phyloP scores from a whole-genome alignment of 257 asterid genomes.

The Cruciata laevipes region DNA sequence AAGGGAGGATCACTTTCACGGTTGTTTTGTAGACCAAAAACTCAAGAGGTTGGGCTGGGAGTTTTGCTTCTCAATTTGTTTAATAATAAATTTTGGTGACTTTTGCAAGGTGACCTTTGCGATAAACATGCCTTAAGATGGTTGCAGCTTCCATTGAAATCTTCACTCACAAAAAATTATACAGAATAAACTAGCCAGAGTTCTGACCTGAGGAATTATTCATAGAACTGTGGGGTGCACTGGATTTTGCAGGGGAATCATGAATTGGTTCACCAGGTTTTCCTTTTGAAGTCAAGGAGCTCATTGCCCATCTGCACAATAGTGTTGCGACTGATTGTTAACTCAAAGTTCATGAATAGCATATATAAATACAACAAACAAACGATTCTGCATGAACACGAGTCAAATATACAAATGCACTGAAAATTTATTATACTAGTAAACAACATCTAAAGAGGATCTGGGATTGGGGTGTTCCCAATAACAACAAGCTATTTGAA shows the following conservation, averaged over 20 bases:
- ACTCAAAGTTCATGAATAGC: constrained; percentile 7
- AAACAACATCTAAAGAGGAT: not conserved
- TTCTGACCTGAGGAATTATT: constrained; percentile 56
- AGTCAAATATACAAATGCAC: not conserved
- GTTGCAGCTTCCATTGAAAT: not conserved
- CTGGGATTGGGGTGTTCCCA: not conserved
- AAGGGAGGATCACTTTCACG: too few relatives aligned
- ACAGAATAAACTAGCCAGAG: constrained; percentile 3
- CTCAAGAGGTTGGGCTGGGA: too few relatives aligned
- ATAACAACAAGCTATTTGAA: not conserved
- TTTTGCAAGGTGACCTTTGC: too few relatives aligned
- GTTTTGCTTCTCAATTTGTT: too few relatives aligned
- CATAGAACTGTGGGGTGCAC: constrained; percentile 48
- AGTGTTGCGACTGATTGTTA: constrained; percentile 8
- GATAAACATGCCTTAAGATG: too few relatives aligned
- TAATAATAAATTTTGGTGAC: too few relatives aligned
- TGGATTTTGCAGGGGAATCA: constrained; percentile 45
- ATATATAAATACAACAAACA: not conserved
- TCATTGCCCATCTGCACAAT: constrained; percentile 97
- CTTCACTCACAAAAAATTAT: not conserved
- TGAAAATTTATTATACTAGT: too few relatives aligned
- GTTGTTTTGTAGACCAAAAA: too few relatives aligned
- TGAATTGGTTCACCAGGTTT: constrained; percentile 70
- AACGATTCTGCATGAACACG: not conserved
- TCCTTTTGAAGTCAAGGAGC: constrained; percentile 88